These are phyloP conservation scores for Xylona heveae DNA, from an alignment of 495 filamentous ascomycete genomes.

Conservation along the genomic window DNA sequence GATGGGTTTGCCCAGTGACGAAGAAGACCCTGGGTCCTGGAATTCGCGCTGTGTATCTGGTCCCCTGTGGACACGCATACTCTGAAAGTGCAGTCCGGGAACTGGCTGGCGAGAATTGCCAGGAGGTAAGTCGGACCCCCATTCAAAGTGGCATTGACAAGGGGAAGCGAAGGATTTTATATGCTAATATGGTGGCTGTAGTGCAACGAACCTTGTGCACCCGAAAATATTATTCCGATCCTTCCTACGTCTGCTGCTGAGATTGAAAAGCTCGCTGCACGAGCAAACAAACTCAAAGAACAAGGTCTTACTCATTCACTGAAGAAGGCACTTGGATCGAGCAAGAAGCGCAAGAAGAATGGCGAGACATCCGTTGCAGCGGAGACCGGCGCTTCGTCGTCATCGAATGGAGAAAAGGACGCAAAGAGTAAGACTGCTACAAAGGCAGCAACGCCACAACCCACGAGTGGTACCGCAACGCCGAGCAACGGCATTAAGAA, in stretches of 20 bases:
- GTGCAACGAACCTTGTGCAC: conserved; percentile 55
- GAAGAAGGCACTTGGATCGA: conserved; percentile 48
- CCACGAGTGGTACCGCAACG: conserved; percentile 2
- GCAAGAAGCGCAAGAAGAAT: conserved; percentile 49
- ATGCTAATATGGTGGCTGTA: too few species aligned
- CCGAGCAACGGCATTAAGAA: conserved; percentile 50
- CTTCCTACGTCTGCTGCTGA: conserved; percentile 51
- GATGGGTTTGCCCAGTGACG: conserved; percentile 75
- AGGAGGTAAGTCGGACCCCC: conserved; percentile 24
- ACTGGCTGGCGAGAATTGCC: conserved; percentile 38
- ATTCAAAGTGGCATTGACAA: too few species aligned
- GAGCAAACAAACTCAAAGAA: conserved; percentile 41
- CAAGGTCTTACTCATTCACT: conserved; percentile 64
- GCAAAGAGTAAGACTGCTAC: conserved; percentile 9
- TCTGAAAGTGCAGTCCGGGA: conserved; percentile 67
- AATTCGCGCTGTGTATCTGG: conserved; percentile 68
- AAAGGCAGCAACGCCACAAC: conserved; percentile 5
- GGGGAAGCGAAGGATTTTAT: too few species aligned
- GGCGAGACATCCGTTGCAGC: conserved; percentile 13
- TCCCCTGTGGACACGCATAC: conserved; percentile 93
- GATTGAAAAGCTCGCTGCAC: conserved; percentile 39
- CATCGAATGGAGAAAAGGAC: conserved; percentile 9
- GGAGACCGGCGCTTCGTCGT: neutral
- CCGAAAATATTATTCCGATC: conserved; percentile 67
- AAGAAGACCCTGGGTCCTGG: conserved; percentile 63